Base-by-base conservation (phyloP, 257 asterid genomes). In the Nicotiana tomentosiformis region DNA sequence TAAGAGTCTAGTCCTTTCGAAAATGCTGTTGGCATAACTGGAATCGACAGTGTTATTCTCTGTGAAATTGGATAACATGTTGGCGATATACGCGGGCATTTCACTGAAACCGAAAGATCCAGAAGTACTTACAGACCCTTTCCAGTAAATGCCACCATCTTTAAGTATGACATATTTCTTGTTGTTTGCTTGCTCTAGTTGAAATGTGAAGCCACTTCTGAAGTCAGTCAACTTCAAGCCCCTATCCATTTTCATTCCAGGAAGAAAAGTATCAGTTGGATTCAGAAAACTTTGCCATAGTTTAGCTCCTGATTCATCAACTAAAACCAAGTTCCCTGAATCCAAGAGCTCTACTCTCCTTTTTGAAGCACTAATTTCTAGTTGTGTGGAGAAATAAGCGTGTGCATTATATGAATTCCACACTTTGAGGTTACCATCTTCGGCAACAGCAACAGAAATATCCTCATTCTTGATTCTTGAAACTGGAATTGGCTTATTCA, bases 251-350 rank as follows among this genome's bases (percentile, higher is more conserved):
- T 4, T 76, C 93, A 90, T 89, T 30, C 91, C 90, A 14, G 89
- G 89, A 58, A 88, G 90, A 61, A 88, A 87, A 17, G 91, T 88
- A 80, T 90, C 88, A 0, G 91, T 86, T 67, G 90, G 90, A 77
- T 78, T 0, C 1, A 69, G 56, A 46, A 88, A 91, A 77, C 94
- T 89, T 57, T 89, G 90, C 94, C 94, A 89, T 51, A 83, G 33
- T 18, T 9, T 56, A 10, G 0, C 16, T 29, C 88, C 83, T 62
- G 85, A 65, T 64, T 14, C 85, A 72, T 14, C 78, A 23, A 72
- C 17, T 80, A 7, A 69, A 37, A 79, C 55, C 86, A 91, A 88
- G 80, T 91, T 91, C 58, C 94, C 94, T 1, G 88, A 4, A 88
- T 89, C 91, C 85, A 74, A 23, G 14, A 91, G 82, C 86, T 80